phyloP scores from a whole-genome alignment of 305 asterid genomes.

The Stenogyne calaminthoides region DNA sequence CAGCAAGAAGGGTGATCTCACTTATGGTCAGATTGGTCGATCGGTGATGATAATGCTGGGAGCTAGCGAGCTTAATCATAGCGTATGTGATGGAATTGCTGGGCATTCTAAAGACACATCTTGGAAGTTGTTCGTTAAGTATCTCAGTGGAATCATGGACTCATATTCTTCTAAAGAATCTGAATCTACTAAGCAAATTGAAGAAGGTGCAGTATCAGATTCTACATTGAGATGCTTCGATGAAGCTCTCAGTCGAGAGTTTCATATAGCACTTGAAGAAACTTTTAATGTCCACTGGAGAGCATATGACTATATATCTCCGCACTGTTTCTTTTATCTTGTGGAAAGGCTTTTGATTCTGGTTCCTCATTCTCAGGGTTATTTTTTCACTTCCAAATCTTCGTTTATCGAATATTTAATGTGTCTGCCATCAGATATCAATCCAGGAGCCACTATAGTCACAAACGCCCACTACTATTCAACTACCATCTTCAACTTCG shows the following conservation, averaged over 20 bases:
- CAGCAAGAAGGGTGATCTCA: conserved; percentile 17
- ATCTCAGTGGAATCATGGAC: conserved; percentile 3
- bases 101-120: background rate
- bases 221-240: background rate
- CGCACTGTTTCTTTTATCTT: conserved; percentile 57
- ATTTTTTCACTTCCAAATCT: too few relatives aligned
- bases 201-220: too few relatives aligned
- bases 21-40: conserved; percentile 51
- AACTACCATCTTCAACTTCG: conserved; percentile 33
- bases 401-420: too few relatives aligned
- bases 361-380: too few relatives aligned
- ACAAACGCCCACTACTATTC: too few relatives aligned
- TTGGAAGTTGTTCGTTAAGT: conserved; percentile 50
- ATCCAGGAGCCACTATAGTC: too few relatives aligned
- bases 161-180: background rate
- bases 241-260: conserved; percentile 28
- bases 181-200: background rate
- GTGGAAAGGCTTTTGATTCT: too few relatives aligned
- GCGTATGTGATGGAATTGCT: conserved; percentile 32
- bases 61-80: conserved; percentile 33
- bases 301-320: conserved; percentile 50
- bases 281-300: conserved; percentile 41
- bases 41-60: conserved; percentile 52
- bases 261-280: conserved; percentile 45
- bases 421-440: too few relatives aligned